Evolutionary conservation across 2,329 filamentous ascomycete genomes (phyloP), one percentile per base, ranked within the genome.

Genomic region (Neofusicoccum cordaticola): DNA sequence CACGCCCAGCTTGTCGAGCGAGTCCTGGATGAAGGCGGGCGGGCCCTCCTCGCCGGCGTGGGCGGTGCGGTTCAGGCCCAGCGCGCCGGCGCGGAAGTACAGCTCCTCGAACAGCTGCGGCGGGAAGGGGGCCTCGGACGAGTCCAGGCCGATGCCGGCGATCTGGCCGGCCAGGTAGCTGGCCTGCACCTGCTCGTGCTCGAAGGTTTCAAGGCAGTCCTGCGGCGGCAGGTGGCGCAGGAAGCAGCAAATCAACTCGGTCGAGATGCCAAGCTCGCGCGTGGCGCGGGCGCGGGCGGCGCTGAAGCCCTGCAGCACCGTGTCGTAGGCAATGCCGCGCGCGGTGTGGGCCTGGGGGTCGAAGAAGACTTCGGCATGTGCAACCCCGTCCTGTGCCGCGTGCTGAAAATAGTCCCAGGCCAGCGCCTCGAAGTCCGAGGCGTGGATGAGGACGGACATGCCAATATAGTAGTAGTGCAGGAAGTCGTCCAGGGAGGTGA

Each of bases 31-130:
- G 75, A 90, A 92, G 4, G 80, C 81, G 3, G 87, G 78, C 15
- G 89, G 88, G 0, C 88, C 90, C 72, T 93, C 90, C 74, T 93
- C 90, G 61, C 90, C 90, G 2, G 88, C 90, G 74, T 93, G 90
- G 2, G 90, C 87, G 0, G 90, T 93, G n/a, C 86, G 80, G 34
- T 81, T 78, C 58, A 90, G 81, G 0, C 86, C 85, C 17, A 65
- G 63, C 31, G 75, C 74, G 61, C 78, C 75, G 0, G 86, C 88
- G 19, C 82, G 79, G 1, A 73, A 77, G 71, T 88, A 94, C 42
- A 90, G 78, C 42, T 86, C 82, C 58, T 81, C 78, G 78, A 90
- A 93, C 69, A 84, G 75, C 57, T 82, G 77, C 31, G 80, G 80
- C 7, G 78, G 79, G 65, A 79, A 81, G 4, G 69, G 71, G 2